Base-by-base conservation (phyloP, 345 rosid species). In the Camelina sativa region DNA sequence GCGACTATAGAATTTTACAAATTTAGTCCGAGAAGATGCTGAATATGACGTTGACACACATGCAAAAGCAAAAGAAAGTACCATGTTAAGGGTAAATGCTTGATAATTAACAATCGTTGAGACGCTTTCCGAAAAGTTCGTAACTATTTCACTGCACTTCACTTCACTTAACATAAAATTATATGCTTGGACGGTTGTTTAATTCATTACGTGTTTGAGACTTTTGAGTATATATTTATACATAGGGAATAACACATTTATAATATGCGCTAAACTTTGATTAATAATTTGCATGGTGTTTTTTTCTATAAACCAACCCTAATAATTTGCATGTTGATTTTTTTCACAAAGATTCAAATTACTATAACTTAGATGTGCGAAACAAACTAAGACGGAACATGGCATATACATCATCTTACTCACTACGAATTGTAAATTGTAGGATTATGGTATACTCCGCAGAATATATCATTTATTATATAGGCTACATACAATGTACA, bases 61-160 rank as follows among this genome's bases (percentile, higher is more conserved):
- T 64, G 69, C 69, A 30, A 48, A 44, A 48, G 57, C 69, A 30
- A 48, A 44, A 65, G 1, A 30, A 10, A 47, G 28, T 30, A 30
- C 51, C 13, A 1, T 6, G 11, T 23, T 20, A 11, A 62, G 7
- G 9, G 11, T 56, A 56, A 56, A 15, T 3, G 61, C 9, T 34
- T 20, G 22, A 15, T 57, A 23, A 25, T 61, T 7, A 61, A 20
- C 16, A 60, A 60, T 37, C 30, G 4, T 40, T 5, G 11, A 40
- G 46, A 60, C 19, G n/a, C 28, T 37, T 3, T 17, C 64, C 46
- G 17, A 38, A 38, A 10, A 38, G 3, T 38, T 38, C 10, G 7
- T 38, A 38, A 9, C 12, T 38, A 38, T 9, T 9, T 38, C 12
- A 38, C 12, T 38, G 11, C 43, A 59, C 40, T 56, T 56, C 40